Evolutionary conservation across 306 rosid genomes (phyloP).

Genomic region (Potentilla sterilis): DNA sequence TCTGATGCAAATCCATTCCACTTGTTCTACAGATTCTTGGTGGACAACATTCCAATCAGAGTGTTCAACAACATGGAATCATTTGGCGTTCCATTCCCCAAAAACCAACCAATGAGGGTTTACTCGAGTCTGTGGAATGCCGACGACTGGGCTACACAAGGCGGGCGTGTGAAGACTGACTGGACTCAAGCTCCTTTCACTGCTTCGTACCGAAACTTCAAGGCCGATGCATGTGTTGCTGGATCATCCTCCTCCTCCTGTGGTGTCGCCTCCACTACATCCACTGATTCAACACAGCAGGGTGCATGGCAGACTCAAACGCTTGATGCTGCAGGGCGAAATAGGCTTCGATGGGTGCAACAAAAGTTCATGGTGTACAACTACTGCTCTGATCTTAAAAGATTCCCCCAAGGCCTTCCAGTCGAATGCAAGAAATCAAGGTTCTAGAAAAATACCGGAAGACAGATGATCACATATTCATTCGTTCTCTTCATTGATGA

Average conservation of each 20-base stretch:
- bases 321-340: conserved; percentile 38
- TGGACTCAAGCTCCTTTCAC: conserved; percentile 53
- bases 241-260: conserved; percentile 22
- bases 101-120: conserved; percentile 42
- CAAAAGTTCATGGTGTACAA: conserved; percentile 48
- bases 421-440: conserved; percentile 37
- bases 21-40: conserved; percentile 24
- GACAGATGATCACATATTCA: background rate
- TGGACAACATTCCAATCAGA: conserved; percentile 44
- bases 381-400: conserved; percentile 41
- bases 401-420: conserved; percentile 47
- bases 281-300: background rate
- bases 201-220: conserved; percentile 42
- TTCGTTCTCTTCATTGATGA: background rate
- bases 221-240: conserved; percentile 36
- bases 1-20: background rate
- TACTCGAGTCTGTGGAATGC: conserved; percentile 53
- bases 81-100: conserved; percentile 39
- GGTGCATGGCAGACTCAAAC: conserved; percentile 31
- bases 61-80: conserved; percentile 43
- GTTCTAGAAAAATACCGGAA: conserved; percentile 8
- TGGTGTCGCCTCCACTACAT: conserved; percentile 2
- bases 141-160: conserved; percentile 56
- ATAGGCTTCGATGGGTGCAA: conserved; percentile 48
- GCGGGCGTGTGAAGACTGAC: conserved; percentile 49